These are phyloP conservation scores for Agaricus subrufescens DNA, from an alignment of 768 basidiomycete species.

Conservation along the genomic window DNA sequence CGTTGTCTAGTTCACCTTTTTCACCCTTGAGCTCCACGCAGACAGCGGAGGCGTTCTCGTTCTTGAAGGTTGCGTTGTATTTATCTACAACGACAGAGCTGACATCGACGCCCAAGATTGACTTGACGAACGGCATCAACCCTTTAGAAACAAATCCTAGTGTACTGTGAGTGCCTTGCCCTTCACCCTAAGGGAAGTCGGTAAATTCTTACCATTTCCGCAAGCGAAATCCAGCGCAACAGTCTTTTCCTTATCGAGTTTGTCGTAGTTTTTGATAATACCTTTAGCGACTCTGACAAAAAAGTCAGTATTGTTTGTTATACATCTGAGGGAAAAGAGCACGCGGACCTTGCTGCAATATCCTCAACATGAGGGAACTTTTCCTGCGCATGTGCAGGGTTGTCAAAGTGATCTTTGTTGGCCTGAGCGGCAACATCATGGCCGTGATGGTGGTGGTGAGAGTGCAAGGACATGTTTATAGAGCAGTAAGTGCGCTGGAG, in stretches of 20 bases:
- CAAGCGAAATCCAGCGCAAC: conserved; percentile 66
- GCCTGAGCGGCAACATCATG: not conserved
- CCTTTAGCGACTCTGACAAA: conserved; percentile 21
- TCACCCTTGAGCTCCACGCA: conserved; percentile 40
- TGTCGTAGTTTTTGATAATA: conserved; percentile 26
- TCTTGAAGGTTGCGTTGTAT: conserved; percentile 46
- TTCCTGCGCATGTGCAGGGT: conserved; percentile 4
- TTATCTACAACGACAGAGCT: conserved; percentile 59
- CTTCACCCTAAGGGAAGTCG: not conserved
- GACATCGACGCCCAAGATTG: conserved; percentile 65
- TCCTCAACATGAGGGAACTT: conserved; percentile 11
- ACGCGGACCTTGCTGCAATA: conserved; percentile 12
- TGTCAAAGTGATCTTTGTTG: conserved; percentile 11
- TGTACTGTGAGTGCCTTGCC: not conserved
- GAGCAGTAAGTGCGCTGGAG: not conserved
- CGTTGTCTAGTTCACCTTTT: conserved; percentile 38
- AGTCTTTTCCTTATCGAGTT: conserved; percentile 48
- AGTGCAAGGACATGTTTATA: not conserved
- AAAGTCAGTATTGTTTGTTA: not conserved
- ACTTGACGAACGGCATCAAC: conserved; percentile 50
- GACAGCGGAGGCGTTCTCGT: conserved; percentile 55
- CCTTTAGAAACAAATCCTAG: conserved; percentile 55
- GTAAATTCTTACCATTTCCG: conserved; percentile 45
- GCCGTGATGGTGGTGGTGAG: not conserved
- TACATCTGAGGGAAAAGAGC: not conserved